These are phyloP conservation scores for Fusarium sororula DNA, from an alignment of 2,329 filamentous ascomycete species.

Conservation along the genomic window DNA sequence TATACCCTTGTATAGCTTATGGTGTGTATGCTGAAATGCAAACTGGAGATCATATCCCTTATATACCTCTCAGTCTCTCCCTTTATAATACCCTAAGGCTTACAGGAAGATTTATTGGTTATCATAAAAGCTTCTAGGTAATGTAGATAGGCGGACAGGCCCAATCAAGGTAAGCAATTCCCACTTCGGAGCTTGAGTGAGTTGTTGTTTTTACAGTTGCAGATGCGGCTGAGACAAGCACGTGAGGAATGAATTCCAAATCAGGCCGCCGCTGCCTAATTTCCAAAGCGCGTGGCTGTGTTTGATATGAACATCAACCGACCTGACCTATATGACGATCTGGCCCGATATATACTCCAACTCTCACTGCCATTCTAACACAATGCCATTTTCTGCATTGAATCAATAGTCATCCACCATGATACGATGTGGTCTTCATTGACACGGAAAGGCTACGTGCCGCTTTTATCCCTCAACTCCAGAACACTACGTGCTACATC, in stretches of 20 bases:
- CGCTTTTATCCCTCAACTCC: neutral
- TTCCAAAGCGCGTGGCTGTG: neutral
- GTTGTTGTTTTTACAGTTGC: neutral
- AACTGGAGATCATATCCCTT: too few species aligned
- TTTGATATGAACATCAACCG: neutral
- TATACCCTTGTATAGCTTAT: neutral
- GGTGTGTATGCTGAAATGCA: too few species aligned
- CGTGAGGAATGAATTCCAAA: neutral
- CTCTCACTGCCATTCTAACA: too few species aligned
- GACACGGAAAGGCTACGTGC: neutral
- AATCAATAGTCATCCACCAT: neutral
- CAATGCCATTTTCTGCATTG: neutral
- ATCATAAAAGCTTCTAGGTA: too few species aligned
- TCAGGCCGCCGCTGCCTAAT: neutral
- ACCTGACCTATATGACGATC: neutral
- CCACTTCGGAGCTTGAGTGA: neutral
- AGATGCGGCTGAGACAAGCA: neutral
- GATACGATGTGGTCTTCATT: neutral
- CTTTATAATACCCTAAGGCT: too few species aligned
- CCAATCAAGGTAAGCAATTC: neutral
- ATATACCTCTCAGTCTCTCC: too few species aligned
- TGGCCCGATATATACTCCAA: too few species aligned
- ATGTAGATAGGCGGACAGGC: fast-evolving
- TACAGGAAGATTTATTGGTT: too few species aligned
- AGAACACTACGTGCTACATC: neutral